Conservation (phyloP, 352 stramenopile genomes). For the Globisporangium middletonii region DNA sequence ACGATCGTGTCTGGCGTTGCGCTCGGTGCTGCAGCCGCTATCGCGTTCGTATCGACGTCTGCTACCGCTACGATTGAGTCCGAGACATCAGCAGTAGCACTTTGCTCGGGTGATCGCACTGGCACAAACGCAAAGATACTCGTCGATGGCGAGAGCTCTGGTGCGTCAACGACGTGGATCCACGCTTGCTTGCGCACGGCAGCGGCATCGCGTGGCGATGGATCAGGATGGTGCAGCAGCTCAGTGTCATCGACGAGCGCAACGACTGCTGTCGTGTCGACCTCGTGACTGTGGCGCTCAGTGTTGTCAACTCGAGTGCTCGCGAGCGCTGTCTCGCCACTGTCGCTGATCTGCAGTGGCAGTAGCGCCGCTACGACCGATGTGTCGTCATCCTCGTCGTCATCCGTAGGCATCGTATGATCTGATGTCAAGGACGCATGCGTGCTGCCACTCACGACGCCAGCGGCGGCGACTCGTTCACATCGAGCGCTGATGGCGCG, state of each 20-base stretch:
- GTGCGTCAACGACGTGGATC: constrained; percentile 19
- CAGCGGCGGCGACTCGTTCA: too few species aligned
- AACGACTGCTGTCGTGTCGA: constrained; percentile 9
- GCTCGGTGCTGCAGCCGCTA: background rate
- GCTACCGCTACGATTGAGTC: too few species aligned
- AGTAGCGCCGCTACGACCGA: too few species aligned
- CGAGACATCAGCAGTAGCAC: background rate
- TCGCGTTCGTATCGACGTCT: background rate
- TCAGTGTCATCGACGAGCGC: constrained; percentile 31
- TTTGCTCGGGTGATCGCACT: background rate
- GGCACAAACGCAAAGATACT: constrained; percentile 53
- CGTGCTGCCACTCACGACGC: too few species aligned
- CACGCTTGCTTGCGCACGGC: constrained; percentile 34
- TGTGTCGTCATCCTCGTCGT: too few species aligned
- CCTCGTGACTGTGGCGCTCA: background rate
- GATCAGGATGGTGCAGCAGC: constrained; percentile 3
- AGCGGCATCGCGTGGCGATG: background rate
- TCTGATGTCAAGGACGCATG: too few species aligned
- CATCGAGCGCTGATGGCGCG: too few species aligned
- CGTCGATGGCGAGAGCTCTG: constrained; percentile 13
- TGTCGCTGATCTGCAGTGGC: too few species aligned
- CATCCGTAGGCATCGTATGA: too few species aligned
- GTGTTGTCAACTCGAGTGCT: too few species aligned
- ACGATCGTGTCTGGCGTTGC: background rate
- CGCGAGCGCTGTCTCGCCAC: too few species aligned